Percentiles rank a stretch among this genome's conserved stretches.
These are phyloP conservation scores for Arthroderma sp. DNA, from an alignment of 2,329 filamentous ascomycete genomes.

Conservation along the genomic window DNA sequence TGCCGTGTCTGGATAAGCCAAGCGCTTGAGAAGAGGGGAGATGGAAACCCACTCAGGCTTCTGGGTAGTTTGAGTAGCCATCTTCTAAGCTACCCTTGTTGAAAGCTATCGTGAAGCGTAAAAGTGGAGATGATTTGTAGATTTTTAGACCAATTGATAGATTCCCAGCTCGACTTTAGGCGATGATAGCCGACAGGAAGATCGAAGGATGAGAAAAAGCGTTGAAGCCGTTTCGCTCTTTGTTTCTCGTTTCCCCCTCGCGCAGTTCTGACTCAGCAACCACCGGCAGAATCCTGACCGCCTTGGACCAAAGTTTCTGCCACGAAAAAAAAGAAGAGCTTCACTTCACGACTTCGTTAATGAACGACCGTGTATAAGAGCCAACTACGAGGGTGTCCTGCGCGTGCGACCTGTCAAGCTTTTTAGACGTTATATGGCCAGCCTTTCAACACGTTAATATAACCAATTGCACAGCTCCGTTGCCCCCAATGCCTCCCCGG, in stretches of 20 bases:
- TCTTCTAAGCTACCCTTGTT: constrained; percentile 15
- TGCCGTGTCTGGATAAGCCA: constrained; percentile 32
- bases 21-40: constrained; percentile 33
- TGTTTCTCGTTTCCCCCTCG: neutral
- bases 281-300: constrained; percentile 4
- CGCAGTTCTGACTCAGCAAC: neutral
- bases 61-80: constrained; percentile 8
- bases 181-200: neutral
- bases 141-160: neutral
- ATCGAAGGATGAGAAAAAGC: neutral
- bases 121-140: neutral
- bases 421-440: no score
- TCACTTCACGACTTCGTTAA: no score
- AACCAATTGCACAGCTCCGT: no score
- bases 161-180: neutral
- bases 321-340: no score
- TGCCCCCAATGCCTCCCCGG: constrained; percentile 40
- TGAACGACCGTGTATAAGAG: no score
- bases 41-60: constrained; percentile 32
- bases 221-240: neutral
- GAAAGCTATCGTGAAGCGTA: neutral
- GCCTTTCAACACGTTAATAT: no score
- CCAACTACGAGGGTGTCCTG: no score
- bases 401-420: no score
- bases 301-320: neutral